Percentiles rank a stretch among this genome's conserved stretches.
phyloP scores from a whole-genome alignment of 2,329 filamentous ascomycete species.

The Magnaporthales sp. region DNA sequence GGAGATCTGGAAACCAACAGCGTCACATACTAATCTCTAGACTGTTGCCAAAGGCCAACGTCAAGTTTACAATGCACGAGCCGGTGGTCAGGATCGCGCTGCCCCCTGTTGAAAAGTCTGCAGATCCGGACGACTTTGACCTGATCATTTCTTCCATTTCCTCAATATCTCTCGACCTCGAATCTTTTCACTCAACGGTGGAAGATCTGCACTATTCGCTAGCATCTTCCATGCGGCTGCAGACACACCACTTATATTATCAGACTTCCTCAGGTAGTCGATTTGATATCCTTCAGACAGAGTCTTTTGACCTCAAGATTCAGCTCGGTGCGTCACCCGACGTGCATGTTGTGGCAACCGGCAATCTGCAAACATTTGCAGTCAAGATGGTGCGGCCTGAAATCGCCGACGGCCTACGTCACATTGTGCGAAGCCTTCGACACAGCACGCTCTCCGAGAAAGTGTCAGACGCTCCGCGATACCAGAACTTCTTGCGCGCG shows the following conservation, averaged over 20 bases:
- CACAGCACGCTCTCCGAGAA: constrained; percentile 60
- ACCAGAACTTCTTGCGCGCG: constrained; percentile 65
- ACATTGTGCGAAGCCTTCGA: constrained; percentile 80
- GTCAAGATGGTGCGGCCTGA: constrained; percentile 86
- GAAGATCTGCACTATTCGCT: constrained; percentile 83
- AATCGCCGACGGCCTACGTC: constrained; percentile 83
- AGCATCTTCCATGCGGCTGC: constrained; percentile 70
- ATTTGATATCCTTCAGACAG: constrained; percentile 80
- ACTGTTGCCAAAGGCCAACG: constrained; percentile 85
- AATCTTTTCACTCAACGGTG: constrained; percentile 86
- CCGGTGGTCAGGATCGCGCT: constrained; percentile 86
- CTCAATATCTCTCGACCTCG: constrained; percentile 83
- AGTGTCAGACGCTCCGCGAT: constrained; percentile 35
- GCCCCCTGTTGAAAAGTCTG: constrained; percentile 60
- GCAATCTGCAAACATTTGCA: constrained; percentile 77
- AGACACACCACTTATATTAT: constrained; percentile 88
- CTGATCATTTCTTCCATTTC: constrained; percentile 93
- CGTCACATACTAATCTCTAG: constrained; percentile 71
- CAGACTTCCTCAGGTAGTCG: constrained; percentile 76
- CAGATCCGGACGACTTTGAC: constrained; percentile 76
- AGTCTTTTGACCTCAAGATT: constrained; percentile 78
- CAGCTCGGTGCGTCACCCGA: constrained; percentile 81
- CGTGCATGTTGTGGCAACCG: constrained; percentile 70
- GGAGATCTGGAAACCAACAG: constrained; percentile 23
- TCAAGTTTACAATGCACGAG: constrained; percentile 95